These are phyloP conservation scores for Omphalotus olearius DNA, from an alignment of 1,284 basidiomycete species.

Conservation along the genomic window DNA sequence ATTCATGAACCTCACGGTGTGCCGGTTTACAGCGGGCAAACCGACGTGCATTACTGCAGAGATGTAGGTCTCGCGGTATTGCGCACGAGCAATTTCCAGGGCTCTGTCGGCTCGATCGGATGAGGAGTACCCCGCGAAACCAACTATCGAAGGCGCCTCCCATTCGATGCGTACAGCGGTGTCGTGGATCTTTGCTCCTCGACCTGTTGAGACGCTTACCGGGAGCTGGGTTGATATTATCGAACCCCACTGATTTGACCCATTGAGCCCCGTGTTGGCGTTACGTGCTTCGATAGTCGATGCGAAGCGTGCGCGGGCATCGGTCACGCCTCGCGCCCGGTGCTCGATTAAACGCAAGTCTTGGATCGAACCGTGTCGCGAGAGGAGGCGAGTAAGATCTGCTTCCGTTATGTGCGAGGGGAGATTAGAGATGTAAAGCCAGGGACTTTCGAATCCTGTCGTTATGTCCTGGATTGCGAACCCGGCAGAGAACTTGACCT, in stretches of 20 bases:
- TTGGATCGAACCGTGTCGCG: conserved; percentile 42
- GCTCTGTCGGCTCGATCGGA: conserved; percentile 42
- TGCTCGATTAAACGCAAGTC: conserved; percentile 19
- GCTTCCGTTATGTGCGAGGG: conserved; percentile 24
- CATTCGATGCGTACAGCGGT: conserved; percentile 48
- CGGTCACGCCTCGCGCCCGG: conserved; percentile 20
- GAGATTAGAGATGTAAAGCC: conserved; percentile 36
- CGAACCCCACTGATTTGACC: conserved; percentile 30
- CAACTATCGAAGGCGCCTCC: conserved; percentile 46
- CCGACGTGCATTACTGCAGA: conserved; percentile 47
- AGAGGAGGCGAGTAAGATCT: conserved; percentile 26
- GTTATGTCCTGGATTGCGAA: conserved; percentile 36
- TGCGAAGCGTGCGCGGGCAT: conserved; percentile 41
- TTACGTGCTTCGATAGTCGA: conserved; percentile 41
- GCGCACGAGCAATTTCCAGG: conserved; percentile 32
- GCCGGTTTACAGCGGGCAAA: conserved; percentile 48
- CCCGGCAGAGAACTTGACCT: conserved; percentile 34
- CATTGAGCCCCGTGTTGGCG: conserved; percentile 47
- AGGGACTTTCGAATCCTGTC: conserved; percentile 46
- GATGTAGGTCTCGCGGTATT: conserved; percentile 33
- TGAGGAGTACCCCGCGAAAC: conserved; percentile 55
- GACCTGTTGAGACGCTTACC: conserved; percentile 29
- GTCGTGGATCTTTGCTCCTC: conserved; percentile 38
- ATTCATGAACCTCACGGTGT: conserved; percentile 52
- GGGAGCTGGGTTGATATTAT: conserved; percentile 38